These are phyloP conservation scores for Westerdykella aurantiaca DNA, from an alignment of 2,329 filamentous ascomycete genomes.

Conservation along the genomic window DNA sequence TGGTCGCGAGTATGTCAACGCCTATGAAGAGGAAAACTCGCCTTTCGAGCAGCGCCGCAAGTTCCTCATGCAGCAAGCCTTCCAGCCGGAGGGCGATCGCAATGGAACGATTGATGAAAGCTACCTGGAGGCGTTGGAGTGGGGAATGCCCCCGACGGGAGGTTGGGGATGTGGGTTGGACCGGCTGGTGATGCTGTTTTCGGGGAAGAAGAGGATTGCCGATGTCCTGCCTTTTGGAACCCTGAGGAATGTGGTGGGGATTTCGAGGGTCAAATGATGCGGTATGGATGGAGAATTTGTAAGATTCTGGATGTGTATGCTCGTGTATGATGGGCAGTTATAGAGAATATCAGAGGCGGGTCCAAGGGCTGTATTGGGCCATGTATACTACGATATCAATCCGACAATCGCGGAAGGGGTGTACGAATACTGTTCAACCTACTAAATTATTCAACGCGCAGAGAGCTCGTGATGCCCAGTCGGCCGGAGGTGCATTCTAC, in stretches of 20 bases:
- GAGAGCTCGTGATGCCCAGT: too few relatives aligned
- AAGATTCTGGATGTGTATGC: too few relatives aligned
- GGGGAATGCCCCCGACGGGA: constrained; percentile 88
- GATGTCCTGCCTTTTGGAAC: constrained; percentile 88
- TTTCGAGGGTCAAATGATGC: constrained; percentile 14
- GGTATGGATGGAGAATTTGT: background rate
- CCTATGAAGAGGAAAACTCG: constrained; percentile 97
- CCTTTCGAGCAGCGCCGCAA: constrained; percentile 81
- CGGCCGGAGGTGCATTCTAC: too few relatives aligned
- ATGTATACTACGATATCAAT: too few relatives aligned
- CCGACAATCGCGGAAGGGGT: too few relatives aligned
- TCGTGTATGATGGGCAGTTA: too few relatives aligned
- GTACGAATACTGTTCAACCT: too few relatives aligned
- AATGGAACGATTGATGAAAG: constrained; percentile 63
- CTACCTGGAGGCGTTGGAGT: constrained; percentile 78
- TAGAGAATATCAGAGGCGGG: too few relatives aligned
- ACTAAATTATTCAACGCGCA: too few relatives aligned
- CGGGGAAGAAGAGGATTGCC: constrained; percentile 69
- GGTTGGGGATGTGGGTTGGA: constrained; percentile 96
- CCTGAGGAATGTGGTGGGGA: constrained; percentile 55
- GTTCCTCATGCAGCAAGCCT: constrained; percentile 57
- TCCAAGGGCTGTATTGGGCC: too few relatives aligned
- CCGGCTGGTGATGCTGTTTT: constrained; percentile 84
- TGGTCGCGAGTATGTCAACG: constrained; percentile 82
- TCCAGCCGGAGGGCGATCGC: constrained; percentile 33